Conservation (phyloP, 2,329 filamentous ascomycete species). For the Stachybotrys chartarum region DNA sequence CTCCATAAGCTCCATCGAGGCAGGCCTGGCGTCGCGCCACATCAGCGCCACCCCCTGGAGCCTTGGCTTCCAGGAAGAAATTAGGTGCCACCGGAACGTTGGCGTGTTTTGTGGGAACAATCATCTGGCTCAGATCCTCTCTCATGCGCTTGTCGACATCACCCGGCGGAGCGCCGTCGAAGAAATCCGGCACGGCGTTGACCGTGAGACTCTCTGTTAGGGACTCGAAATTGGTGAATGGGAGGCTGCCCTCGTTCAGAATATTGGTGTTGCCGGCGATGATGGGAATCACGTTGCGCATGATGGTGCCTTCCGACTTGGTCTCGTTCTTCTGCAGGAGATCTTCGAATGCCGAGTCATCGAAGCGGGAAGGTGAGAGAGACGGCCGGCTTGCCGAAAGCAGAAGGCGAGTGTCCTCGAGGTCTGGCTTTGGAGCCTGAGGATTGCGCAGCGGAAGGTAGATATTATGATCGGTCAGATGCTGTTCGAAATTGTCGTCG, state of each 20-base stretch:
- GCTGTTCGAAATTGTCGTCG: slow-evolving; percentile 5
- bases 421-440: slow-evolving; percentile 3
- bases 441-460: not conserved
- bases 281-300: slow-evolving; percentile 1
- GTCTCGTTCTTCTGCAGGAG: slow-evolving; percentile 1
- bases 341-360: not conserved
- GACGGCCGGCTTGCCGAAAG: not conserved
- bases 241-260: slow-evolving; percentile 1
- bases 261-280: slow-evolving; percentile 2
- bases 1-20: slow-evolving; percentile 27
- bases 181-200: slow-evolving; percentile 19
- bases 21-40: slow-evolving; percentile 21
- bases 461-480: slow-evolving; percentile 5
- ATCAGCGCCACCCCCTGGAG: slow-evolving; percentile 17
- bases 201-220: not conserved
- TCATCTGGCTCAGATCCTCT: slow-evolving; percentile 15
- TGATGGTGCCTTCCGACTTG: not conserved
- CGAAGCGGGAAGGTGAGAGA: slow-evolving; percentile 4
- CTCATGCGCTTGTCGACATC: slow-evolving; percentile 15
- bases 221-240: not conserved
- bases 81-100: slow-evolving; percentile 26
- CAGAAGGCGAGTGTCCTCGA: not conserved
- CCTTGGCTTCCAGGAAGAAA: slow-evolving; percentile 32
- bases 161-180: slow-evolving; percentile 17
- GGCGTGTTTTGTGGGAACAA: slow-evolving; percentile 17